These are phyloP conservation scores for Apiotrichum porosum DNA, from an alignment of 1,284 basidiomycete species.

Conservation along the genomic window DNA sequence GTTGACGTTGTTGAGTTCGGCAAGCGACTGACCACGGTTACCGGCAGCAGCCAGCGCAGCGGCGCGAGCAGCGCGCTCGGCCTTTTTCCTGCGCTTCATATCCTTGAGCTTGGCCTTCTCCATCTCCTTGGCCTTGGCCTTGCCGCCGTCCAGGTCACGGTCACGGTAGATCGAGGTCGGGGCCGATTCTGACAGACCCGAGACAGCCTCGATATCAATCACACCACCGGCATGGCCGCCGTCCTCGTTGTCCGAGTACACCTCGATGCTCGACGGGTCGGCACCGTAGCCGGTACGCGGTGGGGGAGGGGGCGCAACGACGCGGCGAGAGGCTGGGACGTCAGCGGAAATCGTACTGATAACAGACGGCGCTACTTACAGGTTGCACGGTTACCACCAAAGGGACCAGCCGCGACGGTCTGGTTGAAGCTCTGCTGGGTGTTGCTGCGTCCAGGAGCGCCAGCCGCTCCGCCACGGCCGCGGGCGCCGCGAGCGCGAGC, in stretches of 20 bases:
- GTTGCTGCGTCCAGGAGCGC: not conserved
- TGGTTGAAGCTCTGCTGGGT: not conserved
- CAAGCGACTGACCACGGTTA: not conserved
- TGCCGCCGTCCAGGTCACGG: conserved; percentile 42
- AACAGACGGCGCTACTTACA: not conserved
- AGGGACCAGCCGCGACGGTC: conserved; percentile 19
- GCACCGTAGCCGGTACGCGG: conserved; percentile 2
- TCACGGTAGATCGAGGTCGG: conserved; percentile 66
- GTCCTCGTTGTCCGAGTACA: conserved; percentile 81
- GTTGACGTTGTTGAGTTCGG: conserved; percentile 1
- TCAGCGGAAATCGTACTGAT: not conserved
- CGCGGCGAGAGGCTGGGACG: conserved; percentile 4
- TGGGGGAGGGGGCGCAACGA: conserved; percentile 10
- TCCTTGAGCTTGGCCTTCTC: conserved; percentile 44
- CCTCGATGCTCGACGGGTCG: conserved; percentile 16
- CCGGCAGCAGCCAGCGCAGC: not conserved
- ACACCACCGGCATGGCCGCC: conserved; percentile 61
- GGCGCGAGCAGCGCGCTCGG: conserved; percentile 15
- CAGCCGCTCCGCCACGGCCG: not conserved
- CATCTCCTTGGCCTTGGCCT: conserved; percentile 35
- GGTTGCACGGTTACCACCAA: conserved; percentile 7
- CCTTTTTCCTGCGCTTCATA: conserved; percentile 16
- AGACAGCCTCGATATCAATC: conserved; percentile 78
- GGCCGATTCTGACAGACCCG: conserved; percentile 79
- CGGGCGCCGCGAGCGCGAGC: not conserved